phyloP scores from a whole-genome alignment of 106 monocot species.

The Acanthochlamys bracteata region DNA sequence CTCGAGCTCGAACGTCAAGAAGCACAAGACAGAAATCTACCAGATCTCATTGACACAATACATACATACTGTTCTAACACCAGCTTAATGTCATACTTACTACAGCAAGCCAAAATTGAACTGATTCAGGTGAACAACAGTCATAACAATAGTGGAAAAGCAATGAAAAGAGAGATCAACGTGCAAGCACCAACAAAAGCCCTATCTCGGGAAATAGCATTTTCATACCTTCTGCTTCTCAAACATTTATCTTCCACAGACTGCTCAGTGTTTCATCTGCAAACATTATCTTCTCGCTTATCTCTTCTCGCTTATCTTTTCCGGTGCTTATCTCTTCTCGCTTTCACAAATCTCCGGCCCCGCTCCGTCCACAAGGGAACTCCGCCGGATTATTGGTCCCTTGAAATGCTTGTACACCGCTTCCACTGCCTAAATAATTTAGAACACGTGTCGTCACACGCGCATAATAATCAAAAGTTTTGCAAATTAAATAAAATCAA shows the following conservation, averaged over 20 bases:
- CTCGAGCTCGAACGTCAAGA: too few species aligned
- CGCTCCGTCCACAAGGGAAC: constrained; percentile 41
- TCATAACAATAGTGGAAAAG: neutral
- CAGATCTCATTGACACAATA: neutral
- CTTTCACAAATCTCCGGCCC: constrained; percentile 32
- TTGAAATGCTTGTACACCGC: constrained; percentile 45
- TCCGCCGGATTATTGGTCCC: constrained; percentile 44
- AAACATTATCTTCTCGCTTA: too few species aligned
- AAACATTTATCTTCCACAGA: neutral
- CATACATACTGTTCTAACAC: constrained; percentile 1
- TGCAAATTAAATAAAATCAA: too few species aligned
- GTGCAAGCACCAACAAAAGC: neutral
- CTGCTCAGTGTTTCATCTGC: too few species aligned
- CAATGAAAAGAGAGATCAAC: neutral
- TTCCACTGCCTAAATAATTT: too few species aligned
- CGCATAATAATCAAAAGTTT: too few species aligned
- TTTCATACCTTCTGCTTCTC: neutral
- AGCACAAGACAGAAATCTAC: neutral
- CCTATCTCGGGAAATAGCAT: neutral
- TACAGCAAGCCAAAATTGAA: neutral
- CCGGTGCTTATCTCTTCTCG: constrained; percentile 28
- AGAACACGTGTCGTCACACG: too few species aligned
- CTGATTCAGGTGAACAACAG: neutral
- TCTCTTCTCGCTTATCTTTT: too few species aligned
- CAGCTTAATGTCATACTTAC: neutral